Conservation (phyloP, 2,329 filamentous ascomycete genomes). For the Aspergillus sp. region DNA sequence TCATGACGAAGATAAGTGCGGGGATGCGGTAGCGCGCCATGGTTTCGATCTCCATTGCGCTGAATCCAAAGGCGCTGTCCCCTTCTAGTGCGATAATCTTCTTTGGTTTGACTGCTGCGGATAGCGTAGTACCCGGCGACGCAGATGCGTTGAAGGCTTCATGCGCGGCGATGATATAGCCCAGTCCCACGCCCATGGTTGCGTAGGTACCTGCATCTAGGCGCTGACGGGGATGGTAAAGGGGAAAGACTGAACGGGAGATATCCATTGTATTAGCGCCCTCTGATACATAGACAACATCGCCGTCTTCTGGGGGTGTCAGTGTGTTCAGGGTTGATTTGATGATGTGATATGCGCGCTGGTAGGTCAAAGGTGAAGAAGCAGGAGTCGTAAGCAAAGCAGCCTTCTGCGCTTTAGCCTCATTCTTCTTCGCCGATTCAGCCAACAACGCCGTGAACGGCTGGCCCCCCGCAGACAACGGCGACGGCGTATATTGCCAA, state of each 20-base stretch:
- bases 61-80: constrained; percentile 52
- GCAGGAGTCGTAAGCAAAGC: constrained; percentile 31
- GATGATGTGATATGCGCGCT: constrained; percentile 48
- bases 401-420: constrained; percentile 38
- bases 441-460: constrained; percentile 25
- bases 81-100: constrained; percentile 53
- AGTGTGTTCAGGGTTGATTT: constrained; percentile 43
- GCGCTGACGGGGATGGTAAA: constrained; percentile 49
- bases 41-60: constrained; percentile 50
- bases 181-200: constrained; percentile 54
- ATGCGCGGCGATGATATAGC: constrained; percentile 52
- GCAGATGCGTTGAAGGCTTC: constrained; percentile 47
- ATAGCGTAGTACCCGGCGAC: constrained; percentile 28
- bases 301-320: constrained; percentile 40
- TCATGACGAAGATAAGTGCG: constrained; percentile 50
- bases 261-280: constrained; percentile 58
- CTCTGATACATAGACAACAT: constrained; percentile 52
- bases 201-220: constrained; percentile 54
- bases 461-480: constrained; percentile 13
- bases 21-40: constrained; percentile 51
- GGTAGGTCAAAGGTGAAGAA: constrained; percentile 42
- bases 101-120: constrained; percentile 31
- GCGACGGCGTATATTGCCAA: constrained; percentile 39
- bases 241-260: constrained; percentile 48
- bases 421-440: constrained; percentile 39